Base-by-base conservation (phyloP, 768 basidiomycete species). In the Agrocybe pediades region DNA sequence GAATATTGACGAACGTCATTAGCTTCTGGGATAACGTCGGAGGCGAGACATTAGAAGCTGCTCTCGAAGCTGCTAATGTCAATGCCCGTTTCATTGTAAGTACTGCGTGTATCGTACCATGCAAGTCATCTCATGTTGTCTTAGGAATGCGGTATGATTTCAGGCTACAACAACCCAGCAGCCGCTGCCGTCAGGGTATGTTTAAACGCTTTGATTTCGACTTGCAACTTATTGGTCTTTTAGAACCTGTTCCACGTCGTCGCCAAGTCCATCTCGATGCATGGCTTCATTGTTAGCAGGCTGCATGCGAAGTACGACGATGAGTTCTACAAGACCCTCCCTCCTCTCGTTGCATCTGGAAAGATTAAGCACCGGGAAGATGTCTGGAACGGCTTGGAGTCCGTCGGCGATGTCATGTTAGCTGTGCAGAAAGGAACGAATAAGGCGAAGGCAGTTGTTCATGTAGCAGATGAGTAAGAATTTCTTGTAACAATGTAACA, bases 1-100 rank as follows among this genome's bases (percentile, higher is more conserved):
- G 4, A 30, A 2, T 41, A 40, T 21, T 16, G n/a, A 43, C 16
- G 27, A 19, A 27, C 6, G 16, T 19, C 40, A 7, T 29, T 41
- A 79, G 78, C 21, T 83, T 73, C 59, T 82, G 79, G 78, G 82
- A 84, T 55, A 78, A 81, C 36, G 85, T 86, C n/a, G 85, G 84
- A 3, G 85, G 85, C 2, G 77, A 82, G 51, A 78, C 73, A 0
- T 70, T 88, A 3, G 85, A 88, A 9, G 73, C 75, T 15, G 85
- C 82, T 0, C 63, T 88, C 4, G 69, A 73, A 2, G 74, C 72
- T 40, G 74, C 85, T 1, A 75, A 70, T 0, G 43, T 60, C 0
- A 56, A 72, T 19, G 81, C 82, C 1, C 62, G 83, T 11, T 82
- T 87, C 55, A 75, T 86, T 27, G 78, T 79, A 61, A 62, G 80